Conservation (phyloP, 2,329 filamentous ascomycete genomes). For the Juglanconis sp. region DNA sequence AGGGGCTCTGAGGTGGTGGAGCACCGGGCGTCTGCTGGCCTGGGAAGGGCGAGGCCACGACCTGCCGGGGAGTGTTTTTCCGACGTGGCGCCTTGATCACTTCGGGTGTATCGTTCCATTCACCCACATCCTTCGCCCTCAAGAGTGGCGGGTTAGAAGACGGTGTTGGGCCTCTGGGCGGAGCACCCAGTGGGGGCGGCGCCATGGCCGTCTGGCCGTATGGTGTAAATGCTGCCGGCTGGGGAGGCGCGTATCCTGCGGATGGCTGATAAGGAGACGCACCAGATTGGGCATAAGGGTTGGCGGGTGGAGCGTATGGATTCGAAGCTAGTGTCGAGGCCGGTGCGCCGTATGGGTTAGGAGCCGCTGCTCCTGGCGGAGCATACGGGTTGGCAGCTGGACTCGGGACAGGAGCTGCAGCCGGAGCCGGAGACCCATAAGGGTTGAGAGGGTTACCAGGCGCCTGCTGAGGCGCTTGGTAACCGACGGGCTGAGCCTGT, state of each 20-base stretch:
- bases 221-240: slow-evolving; percentile 34
- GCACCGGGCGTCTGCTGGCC: slow-evolving; percentile 46
- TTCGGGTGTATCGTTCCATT: slow-evolving; percentile 95
- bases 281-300: slow-evolving; percentile 26
- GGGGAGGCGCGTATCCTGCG: slow-evolving; percentile 8
- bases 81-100: slow-evolving; percentile 74
- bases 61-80: slow-evolving; percentile 68
- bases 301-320: slow-evolving; percentile 32
- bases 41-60: slow-evolving; percentile 74
- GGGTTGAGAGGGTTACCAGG: slow-evolving; percentile 31
- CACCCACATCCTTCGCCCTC: slow-evolving; percentile 66
- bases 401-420: neutral
- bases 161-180: slow-evolving; percentile 60
- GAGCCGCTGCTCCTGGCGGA: slow-evolving; percentile 19
- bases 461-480: slow-evolving; percentile 45
- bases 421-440: slow-evolving; percentile 29
- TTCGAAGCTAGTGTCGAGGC: slow-evolving; percentile 26
- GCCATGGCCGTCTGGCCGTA: slow-evolving; percentile 32
- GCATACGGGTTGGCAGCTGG: slow-evolving; percentile 12
- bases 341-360: slow-evolving; percentile 28
- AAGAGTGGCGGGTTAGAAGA: slow-evolving; percentile 67
- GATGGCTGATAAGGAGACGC: slow-evolving; percentile 25
- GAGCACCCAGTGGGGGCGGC: slow-evolving; percentile 31
- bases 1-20: slow-evolving; percentile 54
- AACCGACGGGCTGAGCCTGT: slow-evolving; percentile 42